Base-by-base conservation (phyloP, 768 basidiomycete genomes). In the Kwoniella sp. region DNA sequence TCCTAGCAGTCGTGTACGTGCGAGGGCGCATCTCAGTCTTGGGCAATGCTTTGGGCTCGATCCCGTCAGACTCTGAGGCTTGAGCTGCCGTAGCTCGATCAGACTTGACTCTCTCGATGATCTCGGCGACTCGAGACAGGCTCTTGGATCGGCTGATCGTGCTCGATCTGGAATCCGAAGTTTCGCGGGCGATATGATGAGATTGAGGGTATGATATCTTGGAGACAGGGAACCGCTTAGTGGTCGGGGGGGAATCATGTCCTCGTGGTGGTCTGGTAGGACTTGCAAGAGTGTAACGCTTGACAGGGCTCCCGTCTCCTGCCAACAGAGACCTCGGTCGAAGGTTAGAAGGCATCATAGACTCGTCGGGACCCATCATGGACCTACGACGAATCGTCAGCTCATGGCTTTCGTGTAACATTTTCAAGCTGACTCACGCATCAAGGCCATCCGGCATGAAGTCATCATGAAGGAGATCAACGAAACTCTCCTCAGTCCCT, bases 401-500 rank as follows among this genome's bases (percentile, higher is more conserved):
- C n/a, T n/a, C n/a, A n/a, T n/a, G n/a, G n/a, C n/a, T n/a, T n/a
- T n/a, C n/a, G n/a, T n/a, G n/a, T n/a, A n/a, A n/a, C n/a, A n/a
- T n/a, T 11, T n/a, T 2, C 22, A 29, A 31, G 45, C 26, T 31
- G 15, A 73, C 74, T 65, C 45, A 76, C 74, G 41, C 34, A 29
- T 73, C 70, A 30, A 69, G 31, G 9, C 61, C 66, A 26, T 72
- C 74, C n/a, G 61, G 53, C 26, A 53, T 56, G 20, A 60, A 22
- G 5, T 69, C 67, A 25, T 38, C 71, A 55, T 68, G 58, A 7
- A 77, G 53, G 26, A 77, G 51, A 59, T 77, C 73, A 26, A 71
- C 69, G 47, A 77, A 73, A 51, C 75, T 77, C 52, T 77, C 75
- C 52, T 77, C 75, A 0, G 70, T 72, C 23, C 73, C 73, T 22